Evolutionary conservation across 331 rosid genomes (phyloP).

Genomic region (Spiraea crenata): DNA sequence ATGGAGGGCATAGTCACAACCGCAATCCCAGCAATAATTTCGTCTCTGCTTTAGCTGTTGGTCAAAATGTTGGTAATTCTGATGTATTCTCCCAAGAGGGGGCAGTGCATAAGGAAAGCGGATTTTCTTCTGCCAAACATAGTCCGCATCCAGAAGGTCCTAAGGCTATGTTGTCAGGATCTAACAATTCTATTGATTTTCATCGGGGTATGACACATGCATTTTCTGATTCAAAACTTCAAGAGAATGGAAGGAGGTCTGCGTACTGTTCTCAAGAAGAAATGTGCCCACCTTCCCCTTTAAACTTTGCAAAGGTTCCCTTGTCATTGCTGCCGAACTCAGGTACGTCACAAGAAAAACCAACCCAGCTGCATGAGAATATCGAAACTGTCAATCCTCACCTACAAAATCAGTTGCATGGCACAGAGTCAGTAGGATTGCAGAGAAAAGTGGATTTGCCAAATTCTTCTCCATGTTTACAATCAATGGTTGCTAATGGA

Average conservation of each 20-base stretch:
- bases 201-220: slow-evolving; percentile 51
- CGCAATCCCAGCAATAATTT: slow-evolving; percentile 26
- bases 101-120: slow-evolving; percentile 34
- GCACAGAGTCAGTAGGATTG: slow-evolving; percentile 35
- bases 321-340: slow-evolving; percentile 38
- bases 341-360: slow-evolving; percentile 37
- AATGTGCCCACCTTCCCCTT: slow-evolving; percentile 38
- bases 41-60: slow-evolving; percentile 20
- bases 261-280: slow-evolving; percentile 53
- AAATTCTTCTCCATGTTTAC: slow-evolving; percentile 38
- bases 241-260: slow-evolving; percentile 53
- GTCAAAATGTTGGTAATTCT: slow-evolving; percentile 29
- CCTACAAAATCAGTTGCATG: slow-evolving; percentile 32
- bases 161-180: slow-evolving; percentile 30
- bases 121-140: slow-evolving; percentile 38
- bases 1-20: slow-evolving; percentile 33
- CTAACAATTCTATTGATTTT: slow-evolving; percentile 28
- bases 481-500: slow-evolving; percentile 32
- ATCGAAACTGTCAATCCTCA: slow-evolving; percentile 32
- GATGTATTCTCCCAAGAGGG: slow-evolving; percentile 36
- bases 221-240: slow-evolving; percentile 68
- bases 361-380: slow-evolving; percentile 33
- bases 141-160: slow-evolving; percentile 31
- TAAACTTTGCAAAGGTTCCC: slow-evolving; percentile 43
- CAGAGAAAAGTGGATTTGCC: slow-evolving; percentile 36